A percentile compares a stretch with the other conserved stretches of the same genome.
Conservation (phyloP, 768 basidiomycete species). For the Arthromyces matolae region DNA sequence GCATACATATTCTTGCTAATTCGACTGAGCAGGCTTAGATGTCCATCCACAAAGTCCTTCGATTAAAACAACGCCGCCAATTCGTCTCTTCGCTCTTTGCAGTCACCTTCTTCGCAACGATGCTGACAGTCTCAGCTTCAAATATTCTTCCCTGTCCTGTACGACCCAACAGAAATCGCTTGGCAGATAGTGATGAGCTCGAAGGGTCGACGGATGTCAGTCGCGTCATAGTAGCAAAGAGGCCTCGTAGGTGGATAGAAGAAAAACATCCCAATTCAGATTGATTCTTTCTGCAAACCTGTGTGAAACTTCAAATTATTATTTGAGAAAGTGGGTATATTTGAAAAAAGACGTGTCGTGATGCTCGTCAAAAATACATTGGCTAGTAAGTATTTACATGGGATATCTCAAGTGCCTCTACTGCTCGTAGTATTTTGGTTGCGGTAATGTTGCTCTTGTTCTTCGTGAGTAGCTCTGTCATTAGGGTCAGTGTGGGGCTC, state of each 20-base stretch:
- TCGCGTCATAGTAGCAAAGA: constrained; percentile 52
- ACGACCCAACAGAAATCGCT: constrained; percentile 52
- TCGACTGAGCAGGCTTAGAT: constrained; percentile 38
- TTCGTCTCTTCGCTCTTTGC: constrained; percentile 78
- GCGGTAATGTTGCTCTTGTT: constrained; percentile 56
- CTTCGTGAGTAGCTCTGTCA: constrained; percentile 57
- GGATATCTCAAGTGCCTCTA: constrained; percentile 21
- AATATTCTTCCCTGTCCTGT: constrained; percentile 78
- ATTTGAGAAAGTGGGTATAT: too few species aligned
- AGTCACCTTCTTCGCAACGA: constrained; percentile 73
- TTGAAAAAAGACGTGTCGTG: not conserved
- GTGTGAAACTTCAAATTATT: too few species aligned
- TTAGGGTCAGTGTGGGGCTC: not conserved
- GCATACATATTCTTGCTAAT: not conserved
- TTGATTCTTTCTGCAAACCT: constrained; percentile 8
- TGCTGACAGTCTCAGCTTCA: constrained; percentile 78
- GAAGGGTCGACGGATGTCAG: constrained; percentile 21
- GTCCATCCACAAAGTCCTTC: constrained; percentile 54
- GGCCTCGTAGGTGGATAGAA: constrained; percentile 79
- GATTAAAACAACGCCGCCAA: constrained; percentile 63
- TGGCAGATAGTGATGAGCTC: constrained; percentile 48
- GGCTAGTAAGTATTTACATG: constrained; percentile 23
- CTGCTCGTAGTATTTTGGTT: constrained; percentile 31
- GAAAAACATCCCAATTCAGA: constrained; percentile 48
- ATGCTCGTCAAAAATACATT: constrained; percentile 18